These are phyloP conservation scores for Coelastrella sp. DNA, from an alignment of 139 green algal genomes.

Conservation along the genomic window DNA sequence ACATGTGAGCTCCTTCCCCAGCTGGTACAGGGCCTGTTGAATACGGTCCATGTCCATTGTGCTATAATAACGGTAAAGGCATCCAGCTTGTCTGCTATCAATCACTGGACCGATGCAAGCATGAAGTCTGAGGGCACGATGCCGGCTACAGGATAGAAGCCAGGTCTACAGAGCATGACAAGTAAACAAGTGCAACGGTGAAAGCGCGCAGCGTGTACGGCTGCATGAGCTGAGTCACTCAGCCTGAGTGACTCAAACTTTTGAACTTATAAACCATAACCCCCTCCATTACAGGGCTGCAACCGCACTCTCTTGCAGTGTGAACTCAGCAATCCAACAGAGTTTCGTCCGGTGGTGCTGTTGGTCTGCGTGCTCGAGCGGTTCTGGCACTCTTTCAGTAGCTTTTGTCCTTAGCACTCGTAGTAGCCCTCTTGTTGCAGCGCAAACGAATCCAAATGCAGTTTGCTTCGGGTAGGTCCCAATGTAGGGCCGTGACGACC, in stretches of 20 bases:
- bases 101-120: too few species aligned
- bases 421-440: neutral
- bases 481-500: neutral
- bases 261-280: neutral
- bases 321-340: too few species aligned
- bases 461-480: neutral
- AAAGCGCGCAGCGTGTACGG: too few species aligned
- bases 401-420: neutral
- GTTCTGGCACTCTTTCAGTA: neutral
- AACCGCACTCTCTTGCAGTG: too few species aligned
- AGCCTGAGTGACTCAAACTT: neutral
- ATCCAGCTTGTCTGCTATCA: too few species aligned
- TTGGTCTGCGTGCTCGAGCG: too few species aligned
- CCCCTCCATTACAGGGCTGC: neutral
- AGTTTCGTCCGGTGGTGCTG: too few species aligned
- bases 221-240: neutral
- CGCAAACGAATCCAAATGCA: neutral
- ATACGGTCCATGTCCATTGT: constrained; percentile 1
- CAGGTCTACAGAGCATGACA: too few species aligned
- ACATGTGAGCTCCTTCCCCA: constrained; percentile 55
- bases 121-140: too few species aligned
- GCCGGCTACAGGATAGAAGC: too few species aligned
- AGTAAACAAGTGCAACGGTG: too few species aligned
- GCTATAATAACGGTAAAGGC: neutral
- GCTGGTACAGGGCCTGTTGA: constrained; percentile 30